Percentiles rank a stretch among this genome's conserved stretches.
Conservation (phyloP, 352 stramenopile genomes). For the Phytopythium oedochilum region DNA sequence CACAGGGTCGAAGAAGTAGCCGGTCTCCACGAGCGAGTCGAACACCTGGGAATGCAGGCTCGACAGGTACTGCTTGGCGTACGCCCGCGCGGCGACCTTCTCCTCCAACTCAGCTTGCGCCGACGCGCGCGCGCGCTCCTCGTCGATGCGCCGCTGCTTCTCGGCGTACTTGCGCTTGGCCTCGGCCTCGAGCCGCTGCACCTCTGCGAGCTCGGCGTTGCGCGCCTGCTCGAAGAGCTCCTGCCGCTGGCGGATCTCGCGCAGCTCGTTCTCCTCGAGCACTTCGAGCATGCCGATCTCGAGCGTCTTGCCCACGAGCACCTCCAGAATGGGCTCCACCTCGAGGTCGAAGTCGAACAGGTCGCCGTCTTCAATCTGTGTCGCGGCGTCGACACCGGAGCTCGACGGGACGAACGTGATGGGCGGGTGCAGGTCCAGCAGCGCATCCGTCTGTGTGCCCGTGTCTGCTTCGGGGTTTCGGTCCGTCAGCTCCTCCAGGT, state of each 20-base stretch:
- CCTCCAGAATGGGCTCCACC: slow-evolving; percentile 93
- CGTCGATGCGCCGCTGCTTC: slow-evolving; percentile 82
- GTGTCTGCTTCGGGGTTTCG: slow-evolving; percentile 82
- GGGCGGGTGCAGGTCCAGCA: slow-evolving; percentile 81
- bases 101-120: slow-evolving; percentile 86
- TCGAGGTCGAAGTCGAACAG: slow-evolving; percentile 96
- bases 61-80: slow-evolving; percentile 86
- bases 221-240: slow-evolving; percentile 90
- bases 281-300: slow-evolving; percentile 93
- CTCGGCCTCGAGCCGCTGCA: slow-evolving; percentile 93
- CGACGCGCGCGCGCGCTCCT: slow-evolving; percentile 68
- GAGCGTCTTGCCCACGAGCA: slow-evolving; percentile 93
- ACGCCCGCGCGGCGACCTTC: slow-evolving; percentile 88
- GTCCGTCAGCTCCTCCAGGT: slow-evolving; percentile 93
- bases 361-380: slow-evolving; percentile 91
- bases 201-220: slow-evolving; percentile 92
- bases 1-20: slow-evolving; percentile 90
- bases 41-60: slow-evolving; percentile 88
- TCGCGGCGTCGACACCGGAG: slow-evolving; percentile 84
- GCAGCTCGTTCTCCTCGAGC: slow-evolving; percentile 92
- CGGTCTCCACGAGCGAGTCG: slow-evolving; percentile 76
- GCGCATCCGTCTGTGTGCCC: slow-evolving; percentile 91
- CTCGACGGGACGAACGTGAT: slow-evolving; percentile 87
- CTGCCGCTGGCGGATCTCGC: slow-evolving; percentile 86
- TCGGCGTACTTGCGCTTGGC: slow-evolving; percentile 90